Conservation (phyloP, 176 grass and related monocot species). For the Eragrostis nindensis region DNA sequence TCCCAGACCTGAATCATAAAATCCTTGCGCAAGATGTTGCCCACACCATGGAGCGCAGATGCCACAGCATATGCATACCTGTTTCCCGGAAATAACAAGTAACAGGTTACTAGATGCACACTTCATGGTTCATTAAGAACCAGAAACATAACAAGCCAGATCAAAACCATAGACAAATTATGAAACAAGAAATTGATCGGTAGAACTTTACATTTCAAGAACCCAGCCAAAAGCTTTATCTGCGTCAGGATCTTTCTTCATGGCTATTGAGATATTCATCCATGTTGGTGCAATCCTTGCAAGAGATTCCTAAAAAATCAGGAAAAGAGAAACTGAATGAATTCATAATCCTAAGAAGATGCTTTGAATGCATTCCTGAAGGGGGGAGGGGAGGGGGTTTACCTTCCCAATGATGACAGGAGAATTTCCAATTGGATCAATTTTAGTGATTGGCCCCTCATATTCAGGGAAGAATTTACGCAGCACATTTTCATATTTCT, state of each 20-base stretch:
- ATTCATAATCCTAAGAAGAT: conserved; percentile 14
- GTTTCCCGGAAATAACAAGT: conserved; percentile 10
- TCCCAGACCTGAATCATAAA: conserved; percentile 93
- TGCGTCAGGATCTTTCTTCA: conserved; percentile 83
- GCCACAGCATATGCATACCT: conserved; percentile 96
- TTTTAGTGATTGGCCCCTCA: conserved; percentile 69
- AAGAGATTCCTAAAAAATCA: conserved; percentile 69
- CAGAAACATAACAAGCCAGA: background rate
- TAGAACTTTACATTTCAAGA: conserved; percentile 81
- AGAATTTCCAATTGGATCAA: conserved; percentile 98
- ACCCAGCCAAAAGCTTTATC: conserved; percentile 98
- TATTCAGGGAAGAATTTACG: conserved; percentile 81
- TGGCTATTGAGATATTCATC: conserved; percentile 92
- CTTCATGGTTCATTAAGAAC: background rate
- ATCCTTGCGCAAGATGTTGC: conserved; percentile 78
- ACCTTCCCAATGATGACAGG: conserved; percentile 92
- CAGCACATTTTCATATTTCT: conserved; percentile 72
- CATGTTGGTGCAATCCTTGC: conserved; percentile 88
- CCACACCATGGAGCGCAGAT: conserved; percentile 92
- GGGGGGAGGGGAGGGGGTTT: background rate
- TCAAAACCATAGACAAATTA: conserved; percentile 7
- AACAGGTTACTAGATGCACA: conserved; percentile 11
- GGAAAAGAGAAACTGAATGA: conserved; percentile 14
- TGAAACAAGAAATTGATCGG: conserved; percentile 22
- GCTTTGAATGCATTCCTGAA: background rate